Evolutionary conservation across 2,329 filamentous ascomycete species (phyloP).

Genomic region (Thelonectria discophora): DNA sequence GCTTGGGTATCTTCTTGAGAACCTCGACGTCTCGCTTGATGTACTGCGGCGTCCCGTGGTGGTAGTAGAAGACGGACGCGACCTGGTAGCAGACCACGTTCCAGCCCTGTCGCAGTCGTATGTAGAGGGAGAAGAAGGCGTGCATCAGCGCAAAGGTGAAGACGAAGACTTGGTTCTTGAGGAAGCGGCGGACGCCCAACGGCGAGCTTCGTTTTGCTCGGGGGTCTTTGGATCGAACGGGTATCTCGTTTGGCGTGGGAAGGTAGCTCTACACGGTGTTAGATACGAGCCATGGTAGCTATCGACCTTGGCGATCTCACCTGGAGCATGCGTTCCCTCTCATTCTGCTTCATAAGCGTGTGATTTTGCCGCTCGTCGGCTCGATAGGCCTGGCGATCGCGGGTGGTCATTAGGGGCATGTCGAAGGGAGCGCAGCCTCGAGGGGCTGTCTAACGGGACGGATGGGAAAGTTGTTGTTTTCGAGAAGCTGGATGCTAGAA

Average conservation of each 20-base stretch:
- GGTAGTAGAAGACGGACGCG: constrained; percentile 87
- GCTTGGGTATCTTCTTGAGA: constrained; percentile 78
- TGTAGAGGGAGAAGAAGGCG: constrained; percentile 86
- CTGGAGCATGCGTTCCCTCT: constrained; percentile 49
- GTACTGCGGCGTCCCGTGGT: constrained; percentile 93
- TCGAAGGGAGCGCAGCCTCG: constrained; percentile 41
- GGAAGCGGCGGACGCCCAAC: constrained; percentile 68
- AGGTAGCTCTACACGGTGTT: constrained; percentile 46
- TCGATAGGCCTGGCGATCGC: constrained; percentile 52
- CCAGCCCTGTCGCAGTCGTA: constrained; percentile 82
- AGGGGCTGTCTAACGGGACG: constrained; percentile 37
- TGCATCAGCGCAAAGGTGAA: constrained; percentile 77
- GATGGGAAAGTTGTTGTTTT: neutral
- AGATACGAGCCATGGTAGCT: neutral
- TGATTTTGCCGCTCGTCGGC: constrained; percentile 50
- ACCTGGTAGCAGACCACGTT: constrained; percentile 80
- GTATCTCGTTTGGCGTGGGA: constrained; percentile 47
- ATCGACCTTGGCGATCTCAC: constrained; percentile 37
- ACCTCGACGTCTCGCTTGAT: constrained; percentile 86
- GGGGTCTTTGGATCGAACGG: constrained; percentile 33
- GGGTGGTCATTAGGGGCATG: constrained; percentile 48
- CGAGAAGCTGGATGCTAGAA: neutral
- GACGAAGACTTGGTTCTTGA: constrained; percentile 70
- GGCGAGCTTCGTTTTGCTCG: constrained; percentile 49
- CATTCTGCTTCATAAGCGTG: constrained; percentile 47